Percentiles rank a stretch among this genome's conserved stretches.
These are phyloP conservation scores for Backusella luteola DNA, from an alignment of 192 early-diverging fungal genomes.

Conservation along the genomic window DNA sequence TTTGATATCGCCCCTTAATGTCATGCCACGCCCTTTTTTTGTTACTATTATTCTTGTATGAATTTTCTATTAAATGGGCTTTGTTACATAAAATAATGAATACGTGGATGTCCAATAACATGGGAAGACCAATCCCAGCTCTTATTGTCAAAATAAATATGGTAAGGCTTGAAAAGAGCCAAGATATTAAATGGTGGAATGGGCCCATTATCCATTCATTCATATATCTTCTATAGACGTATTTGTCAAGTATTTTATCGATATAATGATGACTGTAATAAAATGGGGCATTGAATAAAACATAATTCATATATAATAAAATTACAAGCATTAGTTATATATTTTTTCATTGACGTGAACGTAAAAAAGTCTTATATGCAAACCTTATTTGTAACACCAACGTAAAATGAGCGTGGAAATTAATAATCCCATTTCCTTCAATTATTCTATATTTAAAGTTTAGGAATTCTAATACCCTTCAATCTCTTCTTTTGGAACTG, in stretches of 20 bases:
- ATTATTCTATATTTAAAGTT: neutral
- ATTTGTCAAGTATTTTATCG: neutral
- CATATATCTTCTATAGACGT: too few relatives aligned
- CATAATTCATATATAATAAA: neutral
- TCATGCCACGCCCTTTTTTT: neutral
- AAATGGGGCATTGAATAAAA: neutral
- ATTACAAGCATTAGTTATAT: neutral
- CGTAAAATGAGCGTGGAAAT: neutral
- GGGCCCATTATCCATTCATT: neutral
- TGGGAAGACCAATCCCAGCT: neutral
- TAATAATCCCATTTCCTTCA: neutral
- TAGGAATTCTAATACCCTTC: neutral
- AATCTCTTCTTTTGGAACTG: neutral
- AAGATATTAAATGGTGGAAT: neutral
- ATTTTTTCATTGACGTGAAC: neutral
- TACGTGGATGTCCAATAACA: neutral
- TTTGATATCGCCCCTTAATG: neutral
- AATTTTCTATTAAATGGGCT: neutral
- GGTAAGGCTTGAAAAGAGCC: neutral
- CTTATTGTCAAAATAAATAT: neutral
- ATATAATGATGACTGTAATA: neutral
- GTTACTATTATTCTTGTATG: neutral
- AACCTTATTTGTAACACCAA: conserved; percentile 5
- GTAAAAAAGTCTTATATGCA: neutral
- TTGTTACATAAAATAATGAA: neutral